Evolutionary conservation across 352 stramenopile species (phyloP), one percentile per base, ranked within the genome.

Genomic region (Globisporangium echinulatum): DNA sequence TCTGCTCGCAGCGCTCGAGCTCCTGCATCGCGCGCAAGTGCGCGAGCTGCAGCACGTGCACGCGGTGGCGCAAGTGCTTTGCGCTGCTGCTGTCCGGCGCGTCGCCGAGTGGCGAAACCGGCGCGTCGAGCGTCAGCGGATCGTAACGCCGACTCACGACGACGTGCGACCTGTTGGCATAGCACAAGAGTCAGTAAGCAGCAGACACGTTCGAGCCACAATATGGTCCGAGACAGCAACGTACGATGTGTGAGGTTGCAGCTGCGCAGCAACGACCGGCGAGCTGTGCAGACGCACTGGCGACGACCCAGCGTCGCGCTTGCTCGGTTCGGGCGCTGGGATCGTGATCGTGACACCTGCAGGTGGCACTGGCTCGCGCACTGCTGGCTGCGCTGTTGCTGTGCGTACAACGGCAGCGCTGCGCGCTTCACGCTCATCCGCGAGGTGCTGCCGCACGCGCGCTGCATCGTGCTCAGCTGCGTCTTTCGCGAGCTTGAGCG

Each of bases 1-100:
- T 98, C 64, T 94, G 89, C 58, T 98, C 93, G 47, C 88, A 89
- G 2, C 92, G 72, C 68, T 98, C 93, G 9, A 97, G 69, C 57
- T 98, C 93, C 55, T 96, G 87, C 57, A 90, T 90, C 8, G 91
- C 72, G 50, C 94, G 91, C 6, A 97, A 69, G 57, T 98, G 92
- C 14, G 82, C 77, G 14, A 97, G 75, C 57, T 97, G 89, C 14
- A 97, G 72, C 54, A 92, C 77, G 49, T 98, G 88, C 7, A 97
- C 74, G 19, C 82, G 79, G 59, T 90, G 87, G 44, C 75, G 70
- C 17, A 92, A 64, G 49, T 90, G 73, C 42, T 87, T 88, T 7
- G 88, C 55, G 51, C 58, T 79, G 33, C 66, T 74, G 1, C 58
- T 67, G 7, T 74, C 64, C 4, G 69, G 61, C 19, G 49, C 43